Evolutionary conservation across 1,284 basidiomycete species (phyloP).

Genomic region (Puccinia horiana): DNA sequence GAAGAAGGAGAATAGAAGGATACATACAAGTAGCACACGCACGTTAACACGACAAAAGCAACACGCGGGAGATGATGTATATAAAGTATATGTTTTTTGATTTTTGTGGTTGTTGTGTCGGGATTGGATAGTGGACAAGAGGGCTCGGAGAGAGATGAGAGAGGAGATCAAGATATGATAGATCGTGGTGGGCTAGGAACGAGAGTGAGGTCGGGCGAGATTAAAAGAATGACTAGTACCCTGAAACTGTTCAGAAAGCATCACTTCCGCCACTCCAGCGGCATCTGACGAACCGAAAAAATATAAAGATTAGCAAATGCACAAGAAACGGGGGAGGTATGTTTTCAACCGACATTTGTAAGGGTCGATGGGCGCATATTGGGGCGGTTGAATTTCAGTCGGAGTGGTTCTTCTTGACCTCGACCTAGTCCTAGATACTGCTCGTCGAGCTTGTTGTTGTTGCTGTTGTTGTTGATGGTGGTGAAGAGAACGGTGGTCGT

Average conservation of each 20-base stretch:
- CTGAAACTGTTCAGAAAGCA: conserved; percentile 31
- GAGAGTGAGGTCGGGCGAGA: not conserved
- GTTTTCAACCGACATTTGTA: conserved; percentile 45
- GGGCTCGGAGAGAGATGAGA: not conserved
- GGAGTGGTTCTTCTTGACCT: not conserved
- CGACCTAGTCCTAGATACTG: not conserved
- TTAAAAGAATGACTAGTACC: conserved; percentile 7
- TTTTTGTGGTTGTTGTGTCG: too few species aligned
- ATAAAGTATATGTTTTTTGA: too few species aligned
- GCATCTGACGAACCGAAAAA: conserved; percentile 4
- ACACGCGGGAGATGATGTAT: too few species aligned
- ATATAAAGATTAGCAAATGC: not conserved
- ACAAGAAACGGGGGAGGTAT: not conserved
- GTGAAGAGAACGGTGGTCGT: not conserved
- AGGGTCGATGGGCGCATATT: conserved; percentile 39
- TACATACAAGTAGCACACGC: not conserved
- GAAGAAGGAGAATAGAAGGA: too few species aligned
- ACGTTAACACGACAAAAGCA: not conserved
- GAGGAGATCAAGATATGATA: not conserved
- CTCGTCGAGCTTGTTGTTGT: not conserved
- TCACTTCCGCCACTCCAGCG: conserved; percentile 32
- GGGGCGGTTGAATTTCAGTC: not conserved
- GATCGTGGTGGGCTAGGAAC: not conserved
- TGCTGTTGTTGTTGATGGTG: not conserved
- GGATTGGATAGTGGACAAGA: not conserved